phyloP scores from a whole-genome alignment of 2,329 filamentous ascomycete genomes.

The Botryotinia narcissicola region DNA sequence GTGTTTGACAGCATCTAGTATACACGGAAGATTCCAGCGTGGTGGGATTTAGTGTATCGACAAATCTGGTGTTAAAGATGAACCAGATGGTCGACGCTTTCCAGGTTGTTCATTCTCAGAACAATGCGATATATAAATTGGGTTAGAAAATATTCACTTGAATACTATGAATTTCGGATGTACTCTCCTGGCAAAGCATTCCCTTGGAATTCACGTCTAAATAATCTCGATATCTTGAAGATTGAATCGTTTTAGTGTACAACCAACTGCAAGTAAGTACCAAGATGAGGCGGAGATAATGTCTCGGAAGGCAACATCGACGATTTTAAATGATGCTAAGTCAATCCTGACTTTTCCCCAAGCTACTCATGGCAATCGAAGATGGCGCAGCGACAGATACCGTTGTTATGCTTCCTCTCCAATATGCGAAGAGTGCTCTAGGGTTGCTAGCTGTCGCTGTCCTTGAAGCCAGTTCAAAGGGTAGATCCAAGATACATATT shows the following conservation, averaged over 20 bases:
- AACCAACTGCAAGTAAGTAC: slow-evolving; percentile 50
- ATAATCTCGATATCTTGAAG: slow-evolving; percentile 42
- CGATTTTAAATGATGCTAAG: slow-evolving; percentile 24
- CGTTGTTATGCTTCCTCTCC: neutral
- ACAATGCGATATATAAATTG: slow-evolving; percentile 32
- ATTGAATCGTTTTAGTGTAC: slow-evolving; percentile 49
- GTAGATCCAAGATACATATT: neutral
- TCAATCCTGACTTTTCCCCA: neutral
- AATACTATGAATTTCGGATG: neutral
- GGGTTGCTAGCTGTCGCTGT: neutral
- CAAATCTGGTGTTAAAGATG: slow-evolving; percentile 44
- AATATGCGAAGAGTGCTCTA: neutral
- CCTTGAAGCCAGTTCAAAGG: neutral
- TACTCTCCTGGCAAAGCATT: no score
- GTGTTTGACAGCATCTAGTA: neutral
- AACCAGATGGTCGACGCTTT: slow-evolving; percentile 41
- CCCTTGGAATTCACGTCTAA: slow-evolving; percentile 38
- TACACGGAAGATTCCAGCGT: neutral
- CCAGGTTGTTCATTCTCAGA: slow-evolving; percentile 24
- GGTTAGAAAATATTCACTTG: slow-evolving; percentile 33
- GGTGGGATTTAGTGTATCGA: slow-evolving; percentile 36
- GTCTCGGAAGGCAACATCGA: slow-evolving; percentile 29
- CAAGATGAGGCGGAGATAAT: slow-evolving; percentile 55
- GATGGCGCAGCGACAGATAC: neutral
- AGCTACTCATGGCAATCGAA: neutral